Percentiles rank a stretch among this genome's conserved stretches.
Evolutionary conservation across 805 yeast genomes (phyloP).

Genomic region (Candida suzukii): DNA sequence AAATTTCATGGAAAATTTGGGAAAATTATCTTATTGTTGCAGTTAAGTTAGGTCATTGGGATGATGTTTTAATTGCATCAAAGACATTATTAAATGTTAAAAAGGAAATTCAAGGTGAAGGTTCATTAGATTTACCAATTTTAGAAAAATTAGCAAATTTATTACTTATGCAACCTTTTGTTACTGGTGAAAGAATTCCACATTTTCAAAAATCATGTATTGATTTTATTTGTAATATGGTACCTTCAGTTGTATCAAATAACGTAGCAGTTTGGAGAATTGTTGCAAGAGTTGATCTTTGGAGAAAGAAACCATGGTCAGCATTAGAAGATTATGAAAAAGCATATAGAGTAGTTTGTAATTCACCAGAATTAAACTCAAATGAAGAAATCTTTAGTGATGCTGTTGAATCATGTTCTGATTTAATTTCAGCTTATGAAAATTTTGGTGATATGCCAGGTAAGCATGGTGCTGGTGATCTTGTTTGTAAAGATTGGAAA

Average conservation of each 20-base stretch:
- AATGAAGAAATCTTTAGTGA: slow-evolving; percentile 64
- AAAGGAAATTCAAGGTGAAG: slow-evolving; percentile 51
- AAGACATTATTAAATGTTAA: slow-evolving; percentile 52
- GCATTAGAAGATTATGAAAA: slow-evolving; percentile 81
- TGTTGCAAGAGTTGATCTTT: slow-evolving; percentile 76
- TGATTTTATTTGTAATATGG: slow-evolving; percentile 59
- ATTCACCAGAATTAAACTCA: slow-evolving; percentile 55
- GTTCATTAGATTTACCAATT: slow-evolving; percentile 65
- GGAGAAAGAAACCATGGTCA: slow-evolving; percentile 86
- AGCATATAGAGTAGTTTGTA: slow-evolving; percentile 69
- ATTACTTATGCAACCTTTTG: slow-evolving; percentile 45
- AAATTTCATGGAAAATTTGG: slow-evolving; percentile 83
- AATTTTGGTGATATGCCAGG: slow-evolving; percentile 83
- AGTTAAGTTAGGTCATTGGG: slow-evolving; percentile 79
- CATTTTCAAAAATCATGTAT: slow-evolving; percentile 64
- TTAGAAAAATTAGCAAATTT: slow-evolving; percentile 67
- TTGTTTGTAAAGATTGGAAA: slow-evolving; percentile 91
- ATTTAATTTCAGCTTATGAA: slow-evolving; percentile 79
- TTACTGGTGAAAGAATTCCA: slow-evolving; percentile 29
- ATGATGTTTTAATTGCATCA: slow-evolving; percentile 75
- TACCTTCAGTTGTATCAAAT: slow-evolving; percentile 66
- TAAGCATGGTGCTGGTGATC: slow-evolving; percentile 67
- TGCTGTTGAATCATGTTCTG: slow-evolving; percentile 72
- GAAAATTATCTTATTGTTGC: slow-evolving; percentile 83
- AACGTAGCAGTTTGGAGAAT: slow-evolving; percentile 72